These are phyloP conservation scores for Hortaea sp. DNA, from an alignment of 2,329 filamentous ascomycete genomes.

Conservation along the genomic window DNA sequence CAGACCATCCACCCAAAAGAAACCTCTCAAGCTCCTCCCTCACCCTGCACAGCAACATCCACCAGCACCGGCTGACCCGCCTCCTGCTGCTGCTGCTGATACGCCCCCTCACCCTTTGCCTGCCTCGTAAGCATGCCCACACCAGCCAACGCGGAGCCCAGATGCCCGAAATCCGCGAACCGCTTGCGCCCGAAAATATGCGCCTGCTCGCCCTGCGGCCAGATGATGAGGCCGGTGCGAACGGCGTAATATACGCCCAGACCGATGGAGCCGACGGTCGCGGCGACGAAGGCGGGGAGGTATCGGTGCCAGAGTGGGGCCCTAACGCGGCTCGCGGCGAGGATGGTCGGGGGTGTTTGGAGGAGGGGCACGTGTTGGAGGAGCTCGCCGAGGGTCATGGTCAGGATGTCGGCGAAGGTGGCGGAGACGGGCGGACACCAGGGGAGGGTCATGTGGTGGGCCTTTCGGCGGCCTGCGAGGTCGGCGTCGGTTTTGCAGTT, in stretches of 20 bases:
- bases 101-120: neutral
- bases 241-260: slow-evolving; percentile 14
- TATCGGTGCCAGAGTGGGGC: slow-evolving; percentile 11
- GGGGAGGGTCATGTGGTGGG: slow-evolving; percentile 12
- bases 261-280: slow-evolving; percentile 9
- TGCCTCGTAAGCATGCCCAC: slow-evolving; percentile 12
- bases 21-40: too few species aligned
- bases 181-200: slow-evolving; percentile 26
- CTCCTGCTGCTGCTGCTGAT: too few species aligned
- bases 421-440: slow-evolving; percentile 9
- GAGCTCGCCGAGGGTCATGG: slow-evolving; percentile 3
- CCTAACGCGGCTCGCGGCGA: neutral
- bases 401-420: slow-evolving; percentile 1
- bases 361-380: slow-evolving; percentile 4
- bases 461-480: slow-evolving; percentile 1
- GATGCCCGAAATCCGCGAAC: slow-evolving; percentile 24
- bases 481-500: slow-evolving; percentile 4
- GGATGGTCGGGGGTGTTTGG: neutral
- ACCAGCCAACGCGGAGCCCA: slow-evolving; percentile 25
- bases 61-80: too few species aligned
- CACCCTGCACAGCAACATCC: too few species aligned
- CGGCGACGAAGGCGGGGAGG: slow-evolving; percentile 11
- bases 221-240: slow-evolving; percentile 15
- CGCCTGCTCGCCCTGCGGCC: slow-evolving; percentile 23
- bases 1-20: too few species aligned